Conservation (phyloP, 495 filamentous ascomycete species). For the Staphylotrichum longicolle region DNA sequence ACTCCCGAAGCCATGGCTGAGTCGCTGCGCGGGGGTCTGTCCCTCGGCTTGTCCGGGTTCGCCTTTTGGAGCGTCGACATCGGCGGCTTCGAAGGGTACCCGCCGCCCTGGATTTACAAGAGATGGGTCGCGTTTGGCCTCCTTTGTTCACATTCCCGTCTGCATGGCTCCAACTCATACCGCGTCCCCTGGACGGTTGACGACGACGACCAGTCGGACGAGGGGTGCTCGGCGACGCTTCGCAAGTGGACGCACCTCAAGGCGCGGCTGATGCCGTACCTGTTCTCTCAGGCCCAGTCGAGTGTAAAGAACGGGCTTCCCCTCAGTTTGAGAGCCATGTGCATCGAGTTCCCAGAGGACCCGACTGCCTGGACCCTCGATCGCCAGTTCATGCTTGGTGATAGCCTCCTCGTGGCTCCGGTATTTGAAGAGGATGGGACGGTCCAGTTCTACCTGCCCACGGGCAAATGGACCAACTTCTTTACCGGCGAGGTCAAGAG, state of each 20-base stretch:
- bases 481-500: conserved; percentile 45
- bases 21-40: conserved; percentile 66
- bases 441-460: conserved; percentile 63
- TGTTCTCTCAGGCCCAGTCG: conserved; percentile 53
- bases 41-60: conserved; percentile 63
- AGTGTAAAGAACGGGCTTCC: conserved; percentile 50
- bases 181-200: conserved; percentile 72
- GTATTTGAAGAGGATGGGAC: conserved; percentile 58
- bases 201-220: conserved; percentile 47
- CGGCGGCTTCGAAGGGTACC: conserved; percentile 69
- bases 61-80: conserved; percentile 71
- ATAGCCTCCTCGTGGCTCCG: conserved; percentile 57
- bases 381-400: conserved; percentile 65
- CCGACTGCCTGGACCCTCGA: conserved; percentile 62
- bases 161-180: conserved; percentile 66
- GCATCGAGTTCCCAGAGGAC: conserved; percentile 64
- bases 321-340: conserved; percentile 57
- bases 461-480: conserved; percentile 56
- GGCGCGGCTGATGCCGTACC: conserved; percentile 61
- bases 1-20: conserved; percentile 73
- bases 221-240: conserved; percentile 54
- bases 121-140: conserved; percentile 74
- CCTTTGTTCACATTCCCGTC: conserved; percentile 62
- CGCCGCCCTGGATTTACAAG: conserved; percentile 68
- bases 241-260: conserved; percentile 59